phyloP scores from a whole-genome alignment of 1,284 basidiomycete genomes.

The Leccinum subrobustum region DNA sequence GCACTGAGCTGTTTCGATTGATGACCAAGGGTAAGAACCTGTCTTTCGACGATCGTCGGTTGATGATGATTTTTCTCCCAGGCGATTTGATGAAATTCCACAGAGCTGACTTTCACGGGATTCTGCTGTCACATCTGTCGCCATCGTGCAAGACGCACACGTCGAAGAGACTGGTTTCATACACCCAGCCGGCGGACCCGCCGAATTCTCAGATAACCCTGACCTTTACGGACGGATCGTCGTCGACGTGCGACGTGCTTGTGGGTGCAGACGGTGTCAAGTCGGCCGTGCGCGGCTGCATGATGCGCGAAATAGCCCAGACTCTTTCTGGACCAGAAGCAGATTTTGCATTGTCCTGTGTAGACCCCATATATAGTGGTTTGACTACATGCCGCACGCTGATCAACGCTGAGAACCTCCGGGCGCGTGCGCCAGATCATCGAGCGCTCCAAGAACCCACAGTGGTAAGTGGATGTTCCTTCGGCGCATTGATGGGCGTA shows the following conservation, averaged over 20 bases:
- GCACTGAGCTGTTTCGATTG: constrained; percentile 44
- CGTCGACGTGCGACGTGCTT: constrained; percentile 45
- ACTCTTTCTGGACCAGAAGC: constrained; percentile 14
- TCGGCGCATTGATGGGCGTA: background rate
- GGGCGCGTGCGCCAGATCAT: constrained; percentile 37
- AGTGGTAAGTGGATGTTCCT: constrained; percentile 20
- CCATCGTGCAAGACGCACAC: constrained; percentile 34
- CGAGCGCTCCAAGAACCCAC: constrained; percentile 29
- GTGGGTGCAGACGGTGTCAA: constrained; percentile 55
- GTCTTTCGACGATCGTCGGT: background rate
- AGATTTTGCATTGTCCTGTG: constrained; percentile 22
- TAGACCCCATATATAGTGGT: constrained; percentile 44
- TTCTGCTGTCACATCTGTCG: constrained; percentile 38
- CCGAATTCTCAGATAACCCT: constrained; percentile 32
- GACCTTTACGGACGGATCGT: constrained; percentile 44
- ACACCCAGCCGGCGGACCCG: constrained; percentile 30
- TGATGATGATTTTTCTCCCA: constrained; percentile 15
- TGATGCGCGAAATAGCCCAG: constrained; percentile 36
- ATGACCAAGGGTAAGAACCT: constrained; percentile 43
- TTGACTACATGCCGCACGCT: constrained; percentile 40
- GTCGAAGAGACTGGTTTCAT: constrained; percentile 41
- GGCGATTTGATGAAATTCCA: constrained; percentile 43
- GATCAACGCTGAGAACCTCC: constrained; percentile 36
- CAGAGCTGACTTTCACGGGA: constrained; percentile 44
- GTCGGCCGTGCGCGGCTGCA: constrained; percentile 43